Evolutionary conservation across 164 flowering plant genomes (phyloP), one percentile per base, ranked within the genome.

Genomic region (Santalum album): DNA sequence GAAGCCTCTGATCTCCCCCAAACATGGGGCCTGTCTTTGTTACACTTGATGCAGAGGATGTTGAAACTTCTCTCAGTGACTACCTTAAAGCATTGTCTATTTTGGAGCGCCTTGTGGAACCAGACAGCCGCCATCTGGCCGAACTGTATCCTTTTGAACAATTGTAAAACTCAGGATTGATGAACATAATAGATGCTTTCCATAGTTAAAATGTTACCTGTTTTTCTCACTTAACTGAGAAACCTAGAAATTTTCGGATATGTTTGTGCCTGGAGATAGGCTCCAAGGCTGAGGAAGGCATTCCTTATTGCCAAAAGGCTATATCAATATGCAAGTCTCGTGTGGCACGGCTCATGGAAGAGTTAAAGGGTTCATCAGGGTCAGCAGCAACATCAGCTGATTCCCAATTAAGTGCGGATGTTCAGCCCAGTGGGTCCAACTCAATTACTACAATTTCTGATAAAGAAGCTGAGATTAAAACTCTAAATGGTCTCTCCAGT

Each of bases 1-100:
- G 27, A 27, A 25, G 35, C 49, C 35, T 43, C 48, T 45, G 22
- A 42, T 34, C 9, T 36, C 12, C 34, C 46, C 48, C n/a, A n/a
- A 19, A 6, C 12, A 12, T 22, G 18, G 16, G 17, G 51, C 10
- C 32, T 39, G 18, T n/a, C 36, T 60, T 39, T 54, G n/a, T 39
- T 51, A 29, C 68, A 23, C 19, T 59, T 29, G 34, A 18, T 72
- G 59, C 74, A 94, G 99, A 94, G 96, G 99, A 94, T 68, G 63
- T 90, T 65, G 95, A 90, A 68, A 80, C 96, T 64, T 90, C 97
- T 58, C 73, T 81, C 25, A 72, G 80, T 67, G 99, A 94, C 78
- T 94, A 94, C 71, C 65, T 61, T 57, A 87, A 76, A 60, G 96
- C 97, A 26, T 66, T 94, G 1, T 67, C 84, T 26, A 82, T 90